These are phyloP conservation scores for Mortierella sp. DNA, from an alignment of 371 early-diverging fungal genomes.

Conservation along the genomic window DNA sequence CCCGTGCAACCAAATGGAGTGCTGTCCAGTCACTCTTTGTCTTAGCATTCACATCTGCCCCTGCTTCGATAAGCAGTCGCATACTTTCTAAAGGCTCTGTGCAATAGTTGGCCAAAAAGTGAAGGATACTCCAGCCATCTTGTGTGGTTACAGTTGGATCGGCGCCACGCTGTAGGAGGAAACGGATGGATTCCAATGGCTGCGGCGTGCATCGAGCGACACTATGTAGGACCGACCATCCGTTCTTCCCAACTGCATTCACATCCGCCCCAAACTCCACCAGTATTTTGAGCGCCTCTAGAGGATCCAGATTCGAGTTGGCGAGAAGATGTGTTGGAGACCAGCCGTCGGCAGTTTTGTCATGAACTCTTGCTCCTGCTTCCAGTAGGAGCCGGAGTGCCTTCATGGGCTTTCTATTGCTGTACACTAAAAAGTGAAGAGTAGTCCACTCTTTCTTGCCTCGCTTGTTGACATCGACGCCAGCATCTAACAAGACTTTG, in stretches of 20 bases:
- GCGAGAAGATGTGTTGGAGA: constrained; percentile 45
- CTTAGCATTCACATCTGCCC: constrained; percentile 50
- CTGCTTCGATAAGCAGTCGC: constrained; percentile 47
- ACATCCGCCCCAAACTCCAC: constrained; percentile 49
- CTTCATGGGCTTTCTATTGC: constrained; percentile 45
- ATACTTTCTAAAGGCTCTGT: constrained; percentile 44
- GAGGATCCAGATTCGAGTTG: constrained; percentile 48
- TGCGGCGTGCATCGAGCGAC: constrained; percentile 46
- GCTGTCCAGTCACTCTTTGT: constrained; percentile 51
- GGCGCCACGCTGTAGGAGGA: constrained; percentile 36
- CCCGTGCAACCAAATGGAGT: constrained; percentile 43
- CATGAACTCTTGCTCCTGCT: constrained; percentile 42
- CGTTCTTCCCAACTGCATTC: constrained; percentile 50
- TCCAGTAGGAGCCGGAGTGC: constrained; percentile 39
- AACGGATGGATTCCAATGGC: constrained; percentile 45
- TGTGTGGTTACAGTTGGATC: constrained; percentile 47
- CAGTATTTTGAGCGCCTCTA: constrained; percentile 49
- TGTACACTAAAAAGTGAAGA: constrained; percentile 46
- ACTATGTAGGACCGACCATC: constrained; percentile 49
- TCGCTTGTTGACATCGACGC: constrained; percentile 49
- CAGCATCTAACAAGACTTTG: constrained; percentile 34
- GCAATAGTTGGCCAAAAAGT: constrained; percentile 51
- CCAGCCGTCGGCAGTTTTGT: constrained; percentile 51
- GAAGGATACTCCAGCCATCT: constrained; percentile 50
- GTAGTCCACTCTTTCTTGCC: constrained; percentile 51